Evolutionary conservation across 164 flowering plant species (phyloP).

Genomic region (Nymphaea thermarum): DNA sequence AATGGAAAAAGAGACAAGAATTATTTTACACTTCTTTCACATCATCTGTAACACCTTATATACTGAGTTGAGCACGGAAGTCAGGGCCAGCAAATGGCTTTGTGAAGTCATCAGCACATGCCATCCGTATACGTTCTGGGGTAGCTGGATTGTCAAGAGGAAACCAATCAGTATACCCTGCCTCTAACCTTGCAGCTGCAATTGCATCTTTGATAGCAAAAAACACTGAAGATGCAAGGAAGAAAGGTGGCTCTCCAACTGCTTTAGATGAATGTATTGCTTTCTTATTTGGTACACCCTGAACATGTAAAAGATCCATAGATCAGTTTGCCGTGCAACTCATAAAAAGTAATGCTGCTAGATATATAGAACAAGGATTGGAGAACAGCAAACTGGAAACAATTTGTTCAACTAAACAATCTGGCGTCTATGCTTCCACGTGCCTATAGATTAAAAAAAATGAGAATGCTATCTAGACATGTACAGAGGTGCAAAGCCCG

Average conservation of each 20-base stretch:
- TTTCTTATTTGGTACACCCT: constrained; percentile 72
- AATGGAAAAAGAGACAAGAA: too few relatives aligned
- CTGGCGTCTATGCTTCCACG: too few relatives aligned
- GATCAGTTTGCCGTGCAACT: too few relatives aligned
- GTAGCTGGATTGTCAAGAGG: constrained; percentile 95
- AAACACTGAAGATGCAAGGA: constrained; percentile 79
- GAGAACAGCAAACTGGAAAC: too few relatives aligned
- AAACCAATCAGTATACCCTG: constrained; percentile 64
- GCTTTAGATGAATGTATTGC: constrained; percentile 97
- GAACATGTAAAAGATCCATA: constrained; percentile 7
- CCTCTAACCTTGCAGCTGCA: constrained; percentile 70
- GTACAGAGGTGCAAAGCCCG: too few relatives aligned
- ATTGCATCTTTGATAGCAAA: constrained; percentile 96
- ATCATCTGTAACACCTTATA: constrained; percentile 17
- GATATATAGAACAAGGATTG: too few relatives aligned
- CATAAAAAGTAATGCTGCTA: too few relatives aligned
- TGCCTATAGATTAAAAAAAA: too few relatives aligned
- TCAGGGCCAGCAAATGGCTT: constrained; percentile 29
- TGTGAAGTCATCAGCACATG: constrained; percentile 73
- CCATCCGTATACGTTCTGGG: constrained; percentile 94
- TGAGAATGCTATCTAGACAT: too few relatives aligned
- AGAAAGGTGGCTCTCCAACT: constrained; percentile 97
- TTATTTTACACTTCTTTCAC: too few relatives aligned
- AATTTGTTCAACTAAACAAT: too few relatives aligned
- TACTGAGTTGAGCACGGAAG: constrained; percentile 73